phyloP scores from a whole-genome alignment of 2,329 filamentous ascomycete genomes.

The Tolypocladium amazonense region DNA sequence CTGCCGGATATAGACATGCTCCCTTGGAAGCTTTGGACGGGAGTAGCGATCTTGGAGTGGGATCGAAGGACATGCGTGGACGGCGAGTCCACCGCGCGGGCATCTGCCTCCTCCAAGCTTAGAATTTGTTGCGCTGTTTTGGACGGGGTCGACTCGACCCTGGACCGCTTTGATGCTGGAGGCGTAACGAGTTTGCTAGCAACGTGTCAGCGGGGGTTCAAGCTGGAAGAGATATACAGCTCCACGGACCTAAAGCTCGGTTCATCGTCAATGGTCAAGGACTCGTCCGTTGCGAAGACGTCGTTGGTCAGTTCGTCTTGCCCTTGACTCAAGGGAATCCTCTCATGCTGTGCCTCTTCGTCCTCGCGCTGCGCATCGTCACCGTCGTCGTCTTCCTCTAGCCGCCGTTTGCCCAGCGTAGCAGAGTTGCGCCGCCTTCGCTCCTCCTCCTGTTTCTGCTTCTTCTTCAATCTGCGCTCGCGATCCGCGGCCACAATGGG shows the following conservation, averaged over 20 bases:
- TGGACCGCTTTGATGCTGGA: slow-evolving; percentile 28
- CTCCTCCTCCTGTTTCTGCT: slow-evolving; percentile 12
- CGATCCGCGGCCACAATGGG: slow-evolving; percentile 30
- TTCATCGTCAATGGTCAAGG: slow-evolving; percentile 4
- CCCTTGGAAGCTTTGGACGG: neutral
- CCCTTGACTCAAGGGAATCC: neutral
- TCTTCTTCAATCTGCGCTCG: slow-evolving; percentile 17
- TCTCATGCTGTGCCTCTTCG: neutral
- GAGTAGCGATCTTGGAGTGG: slow-evolving; percentile 2
- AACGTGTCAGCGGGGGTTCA: neutral
- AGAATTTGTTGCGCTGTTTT: slow-evolving; percentile 5
- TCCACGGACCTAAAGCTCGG: slow-evolving; percentile 10
- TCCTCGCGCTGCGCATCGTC: neutral
- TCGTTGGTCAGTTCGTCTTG: neutral
- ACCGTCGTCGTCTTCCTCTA: slow-evolving; percentile 7
- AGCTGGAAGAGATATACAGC: no score
- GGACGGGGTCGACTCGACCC: slow-evolving; percentile 10
- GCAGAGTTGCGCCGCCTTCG: slow-evolving; percentile 4
- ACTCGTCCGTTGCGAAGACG: slow-evolving; percentile 3
- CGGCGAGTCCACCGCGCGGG: slow-evolving; percentile 11
- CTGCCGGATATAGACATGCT: slow-evolving; percentile 1
- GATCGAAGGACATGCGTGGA: slow-evolving; percentile 9
- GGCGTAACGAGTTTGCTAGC: slow-evolving; percentile 23
- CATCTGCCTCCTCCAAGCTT: slow-evolving; percentile 6
- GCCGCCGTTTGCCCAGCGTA: slow-evolving; percentile 10